Evolutionary conservation across 208 protist genomes (phyloP).

Genomic region (Leishmania guyanensis): DNA sequence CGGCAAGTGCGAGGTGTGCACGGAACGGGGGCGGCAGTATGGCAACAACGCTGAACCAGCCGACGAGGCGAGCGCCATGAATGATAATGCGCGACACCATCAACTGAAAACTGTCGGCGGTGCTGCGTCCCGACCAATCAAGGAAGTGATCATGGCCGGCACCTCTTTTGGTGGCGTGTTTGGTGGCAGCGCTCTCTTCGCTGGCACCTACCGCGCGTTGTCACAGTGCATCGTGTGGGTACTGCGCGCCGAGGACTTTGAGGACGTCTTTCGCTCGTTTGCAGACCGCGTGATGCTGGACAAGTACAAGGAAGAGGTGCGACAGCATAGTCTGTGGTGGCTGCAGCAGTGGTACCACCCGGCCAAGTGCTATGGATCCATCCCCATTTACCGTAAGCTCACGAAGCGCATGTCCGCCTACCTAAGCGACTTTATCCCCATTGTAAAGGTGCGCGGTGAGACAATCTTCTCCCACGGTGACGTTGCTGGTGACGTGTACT

Average conservation of each 20-base stretch:
- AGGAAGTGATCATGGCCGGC: conserved; percentile 45
- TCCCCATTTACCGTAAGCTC: conserved; percentile 83
- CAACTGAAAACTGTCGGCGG: not conserved
- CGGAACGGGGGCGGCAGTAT: conserved; percentile 20
- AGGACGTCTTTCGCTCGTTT: conserved; percentile 56
- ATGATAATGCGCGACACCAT: not conserved
- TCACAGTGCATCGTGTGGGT: conserved; percentile 85
- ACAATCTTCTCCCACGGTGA: conserved; percentile 79
- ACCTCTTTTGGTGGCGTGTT: conserved; percentile 82
- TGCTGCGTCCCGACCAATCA: conserved; percentile 2
- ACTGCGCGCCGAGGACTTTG: conserved; percentile 61
- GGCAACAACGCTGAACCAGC: not conserved
- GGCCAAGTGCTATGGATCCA: conserved; percentile 44
- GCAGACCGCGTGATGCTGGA: conserved; percentile 62
- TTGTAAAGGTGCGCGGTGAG: conserved; percentile 69
- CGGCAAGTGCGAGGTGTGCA: conserved; percentile 68
- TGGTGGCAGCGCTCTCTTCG: conserved; percentile 52
- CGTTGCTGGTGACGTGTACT: conserved; percentile 73
- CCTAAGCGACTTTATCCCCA: conserved; percentile 64
- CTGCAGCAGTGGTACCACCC: conserved; percentile 49
- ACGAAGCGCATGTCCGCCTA: conserved; percentile 42
- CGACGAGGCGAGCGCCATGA: not conserved
- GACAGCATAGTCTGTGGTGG: conserved; percentile 48
- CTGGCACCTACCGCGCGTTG: conserved; percentile 61
- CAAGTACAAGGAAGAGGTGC: conserved; percentile 50